These are phyloP conservation scores for Vachellia collinsii DNA, from an alignment of 306 rosid species.

Conservation along the genomic window DNA sequence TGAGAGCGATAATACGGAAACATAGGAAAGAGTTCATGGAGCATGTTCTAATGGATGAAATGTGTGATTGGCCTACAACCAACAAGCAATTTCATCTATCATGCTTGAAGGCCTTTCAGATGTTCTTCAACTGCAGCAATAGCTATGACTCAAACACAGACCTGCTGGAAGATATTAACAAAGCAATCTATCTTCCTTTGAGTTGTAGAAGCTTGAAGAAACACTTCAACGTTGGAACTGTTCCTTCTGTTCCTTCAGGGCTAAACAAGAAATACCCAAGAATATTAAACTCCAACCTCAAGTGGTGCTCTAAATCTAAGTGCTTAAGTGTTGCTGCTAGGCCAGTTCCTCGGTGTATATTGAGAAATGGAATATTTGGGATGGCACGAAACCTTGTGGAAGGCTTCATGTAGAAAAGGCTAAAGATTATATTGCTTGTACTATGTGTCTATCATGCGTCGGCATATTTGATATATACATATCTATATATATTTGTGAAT, in stretches of 20 bases:
- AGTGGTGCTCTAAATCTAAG: background rate
- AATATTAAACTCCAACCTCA: background rate
- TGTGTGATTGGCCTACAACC: constrained; percentile 38
- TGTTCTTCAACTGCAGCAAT: constrained; percentile 51
- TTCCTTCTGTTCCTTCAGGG: constrained; percentile 4
- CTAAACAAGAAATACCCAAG: constrained; percentile 23
- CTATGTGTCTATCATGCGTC: background rate
- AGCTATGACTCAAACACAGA: constrained; percentile 47
- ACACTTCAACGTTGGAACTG: background rate
- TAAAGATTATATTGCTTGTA: background rate
- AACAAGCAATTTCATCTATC: constrained; percentile 45
- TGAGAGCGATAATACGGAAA: constrained; percentile 35
- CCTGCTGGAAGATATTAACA: constrained; percentile 45
- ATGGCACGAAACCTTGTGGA: constrained; percentile 28
- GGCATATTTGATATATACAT: no score
- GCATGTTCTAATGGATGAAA: constrained; percentile 46
- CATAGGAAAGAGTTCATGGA: constrained; percentile 46
- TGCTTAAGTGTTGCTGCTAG: background rate
- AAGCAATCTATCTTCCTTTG: constrained; percentile 52
- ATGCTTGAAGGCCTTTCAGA: constrained; percentile 54
- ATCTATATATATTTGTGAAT: background rate
- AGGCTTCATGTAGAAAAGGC: constrained; percentile 22
- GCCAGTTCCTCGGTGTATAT: background rate
- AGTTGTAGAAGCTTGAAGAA: background rate
- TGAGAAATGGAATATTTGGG: background rate